Evolutionary conservation across 2,329 filamentous ascomycete genomes (phyloP).

Genomic region (Fusarium acutatum): DNA sequence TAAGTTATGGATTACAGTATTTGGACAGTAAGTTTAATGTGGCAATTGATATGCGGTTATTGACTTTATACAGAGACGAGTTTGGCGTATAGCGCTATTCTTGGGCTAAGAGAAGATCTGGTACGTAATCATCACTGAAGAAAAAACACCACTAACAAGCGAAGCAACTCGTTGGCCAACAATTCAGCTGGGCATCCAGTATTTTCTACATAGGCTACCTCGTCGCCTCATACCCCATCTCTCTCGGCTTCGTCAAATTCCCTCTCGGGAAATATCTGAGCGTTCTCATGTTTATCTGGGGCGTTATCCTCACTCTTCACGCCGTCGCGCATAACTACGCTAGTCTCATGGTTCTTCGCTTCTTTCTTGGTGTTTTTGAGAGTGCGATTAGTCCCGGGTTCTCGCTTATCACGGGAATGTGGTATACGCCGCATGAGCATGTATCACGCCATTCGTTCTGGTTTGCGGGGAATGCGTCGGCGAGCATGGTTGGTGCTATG

Average conservation of each 20-base stretch:
- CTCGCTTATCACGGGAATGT: constrained; percentile 10
- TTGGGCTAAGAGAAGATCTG: background rate
- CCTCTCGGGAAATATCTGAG: constrained; percentile 11
- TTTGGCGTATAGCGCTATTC: constrained; percentile 11
- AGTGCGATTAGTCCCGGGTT: constrained; percentile 4
- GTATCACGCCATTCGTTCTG: constrained; percentile 8
- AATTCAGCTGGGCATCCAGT: constrained; percentile 11
- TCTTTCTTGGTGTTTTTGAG: constrained; percentile 6
- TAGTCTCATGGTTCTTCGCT: background rate
- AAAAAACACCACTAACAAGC: background rate
- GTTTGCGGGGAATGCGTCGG: constrained; percentile 10
- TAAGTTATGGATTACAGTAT: constrained; percentile 10
- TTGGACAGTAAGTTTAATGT: background rate
- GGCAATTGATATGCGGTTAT: accelerated
- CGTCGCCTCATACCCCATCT: constrained; percentile 8
- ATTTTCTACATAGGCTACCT: constrained; percentile 20
- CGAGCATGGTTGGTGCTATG: constrained; percentile 8
- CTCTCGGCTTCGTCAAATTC: constrained; percentile 14
- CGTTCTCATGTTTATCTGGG: constrained; percentile 14
- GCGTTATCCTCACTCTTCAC: background rate
- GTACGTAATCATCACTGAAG: background rate
- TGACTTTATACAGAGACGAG: background rate
- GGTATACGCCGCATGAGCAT: constrained; percentile 8
- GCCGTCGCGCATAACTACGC: background rate
- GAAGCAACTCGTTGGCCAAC: background rate